phyloP scores from a whole-genome alignment of 2,329 filamentous ascomycete genomes.

The Eutypella sp. region DNA sequence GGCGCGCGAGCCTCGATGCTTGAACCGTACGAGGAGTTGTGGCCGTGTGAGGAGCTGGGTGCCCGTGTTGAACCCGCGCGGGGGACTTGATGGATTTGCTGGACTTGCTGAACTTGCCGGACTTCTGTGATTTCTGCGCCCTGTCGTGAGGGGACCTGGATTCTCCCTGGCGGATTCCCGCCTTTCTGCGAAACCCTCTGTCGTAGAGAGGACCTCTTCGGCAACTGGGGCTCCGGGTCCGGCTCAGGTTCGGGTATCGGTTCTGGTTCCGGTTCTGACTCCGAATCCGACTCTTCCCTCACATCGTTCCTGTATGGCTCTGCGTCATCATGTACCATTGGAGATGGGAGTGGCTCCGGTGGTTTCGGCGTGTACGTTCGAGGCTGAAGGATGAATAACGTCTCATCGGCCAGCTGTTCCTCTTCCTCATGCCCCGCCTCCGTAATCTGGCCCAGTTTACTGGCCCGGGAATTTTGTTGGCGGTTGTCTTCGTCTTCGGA shows the following conservation, averaged over 20 bases:
- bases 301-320: slow-evolving; percentile 1
- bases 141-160: slow-evolving; percentile 46
- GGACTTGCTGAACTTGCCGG: too few species aligned
- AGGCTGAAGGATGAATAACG: slow-evolving; percentile 51
- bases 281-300: slow-evolving; percentile 5
- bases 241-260: too few species aligned
- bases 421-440: slow-evolving; percentile 15
- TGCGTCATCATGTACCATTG: slow-evolving; percentile 31
- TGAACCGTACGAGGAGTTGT: slow-evolving; percentile 45
- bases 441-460: slow-evolving; percentile 13
- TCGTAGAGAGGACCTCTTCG: slow-evolving; percentile 43
- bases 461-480: slow-evolving; percentile 9
- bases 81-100: too few species aligned
- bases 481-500: slow-evolving; percentile 11
- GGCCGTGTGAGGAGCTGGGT: slow-evolving; percentile 27
- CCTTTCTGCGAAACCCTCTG: slow-evolving; percentile 50
- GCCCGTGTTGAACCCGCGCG: slow-evolving; percentile 19
- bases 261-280: slow-evolving; percentile 20
- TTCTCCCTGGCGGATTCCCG: slow-evolving; percentile 46
- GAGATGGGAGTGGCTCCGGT: slow-evolving; percentile 43
- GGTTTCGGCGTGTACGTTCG: slow-evolving; percentile 52
- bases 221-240: slow-evolving; percentile 12
- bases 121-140: too few species aligned
- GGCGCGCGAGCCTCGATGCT: slow-evolving; percentile 38
- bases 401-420: slow-evolving; percentile 30